Evolutionary conservation across 106 monocot species (phyloP).

Genomic region (Iris macrosiphon): DNA sequence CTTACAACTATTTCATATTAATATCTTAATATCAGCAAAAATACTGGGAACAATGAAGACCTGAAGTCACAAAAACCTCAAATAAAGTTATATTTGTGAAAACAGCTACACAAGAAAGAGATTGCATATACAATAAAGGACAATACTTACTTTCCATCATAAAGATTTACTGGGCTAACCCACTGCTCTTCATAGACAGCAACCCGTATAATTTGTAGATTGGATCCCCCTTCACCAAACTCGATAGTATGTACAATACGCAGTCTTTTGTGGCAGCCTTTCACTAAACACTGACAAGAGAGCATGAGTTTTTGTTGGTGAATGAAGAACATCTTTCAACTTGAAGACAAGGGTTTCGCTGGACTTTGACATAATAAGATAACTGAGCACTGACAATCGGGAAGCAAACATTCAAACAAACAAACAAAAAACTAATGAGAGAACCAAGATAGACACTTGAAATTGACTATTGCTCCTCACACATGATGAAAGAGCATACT

Average conservation of each 20-base stretch:
- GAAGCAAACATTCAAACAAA: no score
- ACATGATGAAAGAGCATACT: no score
- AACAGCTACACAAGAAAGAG: not conserved
- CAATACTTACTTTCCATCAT: conserved; percentile 54
- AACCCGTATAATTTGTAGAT: conserved; percentile 78
- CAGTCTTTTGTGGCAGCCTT: conserved; percentile 95
- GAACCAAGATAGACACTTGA: not conserved
- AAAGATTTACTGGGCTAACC: conserved; percentile 51
- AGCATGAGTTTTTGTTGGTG: not conserved
- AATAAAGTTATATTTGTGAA: not conserved
- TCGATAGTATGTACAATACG: conserved; percentile 91
- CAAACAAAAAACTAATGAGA: no score
- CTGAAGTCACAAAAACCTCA: not conserved
- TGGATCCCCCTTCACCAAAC: conserved; percentile 77
- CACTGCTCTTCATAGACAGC: conserved; percentile 91
- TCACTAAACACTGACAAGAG: conserved; percentile 77
- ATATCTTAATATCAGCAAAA: no score
- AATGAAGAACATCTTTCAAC: not conserved
- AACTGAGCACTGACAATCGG: no score
- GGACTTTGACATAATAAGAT: no score
- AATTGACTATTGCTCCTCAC: not conserved
- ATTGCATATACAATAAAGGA: not conserved
- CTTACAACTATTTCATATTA: no score
- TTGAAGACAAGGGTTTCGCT: no score
- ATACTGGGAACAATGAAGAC: no score